Base-by-base conservation (phyloP, 768 basidiomycete species). In the Russula griseocarnosa region DNA sequence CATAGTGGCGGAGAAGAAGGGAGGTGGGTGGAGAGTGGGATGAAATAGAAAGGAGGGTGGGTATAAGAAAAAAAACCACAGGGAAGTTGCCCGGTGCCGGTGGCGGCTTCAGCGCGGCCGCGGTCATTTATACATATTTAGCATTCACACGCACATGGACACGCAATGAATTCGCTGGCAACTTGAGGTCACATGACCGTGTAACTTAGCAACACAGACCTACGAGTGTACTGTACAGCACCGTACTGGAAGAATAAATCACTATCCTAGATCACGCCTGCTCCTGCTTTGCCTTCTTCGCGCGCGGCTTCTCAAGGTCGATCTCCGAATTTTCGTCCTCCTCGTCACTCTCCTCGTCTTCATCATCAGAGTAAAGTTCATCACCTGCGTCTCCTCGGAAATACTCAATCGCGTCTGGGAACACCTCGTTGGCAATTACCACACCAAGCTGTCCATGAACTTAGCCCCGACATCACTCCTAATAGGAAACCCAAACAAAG, bases 281-380 rank as follows among this genome's bases (percentile, higher is more conserved):
- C 76, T 82, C 80, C 71, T 83, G 84, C 76, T 82, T 77, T 63
- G 69, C 84, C 76, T 87, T 90, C 77, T 92, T 92, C 59, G 84
- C 71, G 66, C 83, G 81, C 49, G 91, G 92, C 75, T 90, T 88
- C 74, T 94, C 92, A 62, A 94, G 77, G 75, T 94, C 92, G 75
- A 94, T 94, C 74, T 93, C 92, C 50, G 86, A 30, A 10, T 56
- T 90, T 51, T 83, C 90, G 26, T 90, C 86, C 28, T 90, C 88
- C 36, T 88, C 86, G 3, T 90, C 87, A 8, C 87, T 86, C 14
- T 87, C 86, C 9, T 83, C 81, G 34, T 82, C 82, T 50, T 86
- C 85, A 16, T 86, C 86, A 38, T 87, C 86, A 46, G 81, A 82
- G 72, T 88, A 86, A 47, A 81, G 65, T 24, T 86, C 84, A 22